phyloP scores from a whole-genome alignment of 371 early-diverging fungal species.

The Funneliformis caledonium region DNA sequence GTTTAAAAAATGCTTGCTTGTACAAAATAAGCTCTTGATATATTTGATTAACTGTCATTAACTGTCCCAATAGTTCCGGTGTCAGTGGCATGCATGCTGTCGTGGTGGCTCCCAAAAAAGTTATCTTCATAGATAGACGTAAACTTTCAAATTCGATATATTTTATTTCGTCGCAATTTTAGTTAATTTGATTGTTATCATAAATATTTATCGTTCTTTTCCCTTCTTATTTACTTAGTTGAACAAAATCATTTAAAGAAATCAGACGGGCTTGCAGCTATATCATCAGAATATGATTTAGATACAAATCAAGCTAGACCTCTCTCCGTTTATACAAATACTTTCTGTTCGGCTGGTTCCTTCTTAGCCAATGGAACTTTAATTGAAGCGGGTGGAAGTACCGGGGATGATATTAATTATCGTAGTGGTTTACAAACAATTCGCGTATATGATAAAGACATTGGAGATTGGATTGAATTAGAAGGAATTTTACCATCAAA shows the following conservation, averaged over 20 bases:
- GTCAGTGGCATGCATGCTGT: constrained; percentile 37
- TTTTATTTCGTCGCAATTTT: no score
- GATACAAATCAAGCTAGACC: constrained; percentile 53
- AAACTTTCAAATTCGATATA: not conserved
- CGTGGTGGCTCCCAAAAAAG: not conserved
- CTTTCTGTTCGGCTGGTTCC: constrained; percentile 68
- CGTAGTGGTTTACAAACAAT: constrained; percentile 36
- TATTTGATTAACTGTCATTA: no score
- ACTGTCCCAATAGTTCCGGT: constrained; percentile 34
- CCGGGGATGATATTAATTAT: constrained; percentile 44
- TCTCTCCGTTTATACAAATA: constrained; percentile 60
- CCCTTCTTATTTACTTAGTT: not conserved
- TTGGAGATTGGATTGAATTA: constrained; percentile 41
- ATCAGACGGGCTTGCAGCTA: not conserved
- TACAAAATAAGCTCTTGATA: no score
- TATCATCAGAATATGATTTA: constrained; percentile 56
- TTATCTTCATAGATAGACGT: constrained; percentile 20
- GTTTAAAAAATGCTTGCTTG: no score
- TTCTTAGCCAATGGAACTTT: constrained; percentile 63
- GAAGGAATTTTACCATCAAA: constrained; percentile 42
- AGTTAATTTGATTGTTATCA: no score
- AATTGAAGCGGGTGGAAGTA: constrained; percentile 63
- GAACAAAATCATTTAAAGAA: not conserved
- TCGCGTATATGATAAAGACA: not conserved
- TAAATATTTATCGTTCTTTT: not conserved